Percentiles rank a stretch among this genome's conserved stretches.
These are phyloP conservation scores for Ophiostoma australiae DNA, from an alignment of 2,329 filamentous ascomycete species.

Conservation along the genomic window DNA sequence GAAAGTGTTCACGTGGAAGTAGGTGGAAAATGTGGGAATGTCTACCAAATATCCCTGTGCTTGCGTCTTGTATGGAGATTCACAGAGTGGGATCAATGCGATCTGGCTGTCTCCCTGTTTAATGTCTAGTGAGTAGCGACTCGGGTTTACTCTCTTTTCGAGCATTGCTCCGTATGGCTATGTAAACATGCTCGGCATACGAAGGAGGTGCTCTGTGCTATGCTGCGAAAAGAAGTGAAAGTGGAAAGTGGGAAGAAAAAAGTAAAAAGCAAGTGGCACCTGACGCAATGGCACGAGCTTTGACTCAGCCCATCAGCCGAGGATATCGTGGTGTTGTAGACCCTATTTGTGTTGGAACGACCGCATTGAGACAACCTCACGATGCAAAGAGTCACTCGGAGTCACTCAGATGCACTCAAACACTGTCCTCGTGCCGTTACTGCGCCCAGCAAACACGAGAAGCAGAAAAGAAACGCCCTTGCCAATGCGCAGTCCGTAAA, in stretches of 20 bases:
- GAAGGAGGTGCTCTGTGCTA: background rate
- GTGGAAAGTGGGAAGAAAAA: too few species aligned
- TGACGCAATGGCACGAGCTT: background rate
- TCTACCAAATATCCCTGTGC: background rate
- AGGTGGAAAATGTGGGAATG: background rate
- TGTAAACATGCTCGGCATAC: background rate
- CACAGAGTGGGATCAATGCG: background rate
- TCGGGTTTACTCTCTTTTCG: background rate
- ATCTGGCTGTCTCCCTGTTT: background rate
- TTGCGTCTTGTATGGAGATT: background rate
- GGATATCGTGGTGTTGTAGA: background rate
- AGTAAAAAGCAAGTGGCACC: background rate
- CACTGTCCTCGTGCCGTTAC: background rate
- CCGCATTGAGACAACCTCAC: background rate
- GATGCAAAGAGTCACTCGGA: background rate
- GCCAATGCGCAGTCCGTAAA: background rate
- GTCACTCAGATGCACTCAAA: background rate
- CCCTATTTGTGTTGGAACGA: background rate
- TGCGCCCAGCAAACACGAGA: background rate
- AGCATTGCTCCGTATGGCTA: background rate
- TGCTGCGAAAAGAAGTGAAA: background rate
- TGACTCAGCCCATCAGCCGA: background rate
- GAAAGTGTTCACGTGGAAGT: constrained; percentile 9
- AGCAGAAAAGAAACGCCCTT: background rate
- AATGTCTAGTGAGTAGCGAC: too few species aligned